phyloP scores from a whole-genome alignment of 176 grass and related monocot species.

The Paspalum notatum region DNA sequence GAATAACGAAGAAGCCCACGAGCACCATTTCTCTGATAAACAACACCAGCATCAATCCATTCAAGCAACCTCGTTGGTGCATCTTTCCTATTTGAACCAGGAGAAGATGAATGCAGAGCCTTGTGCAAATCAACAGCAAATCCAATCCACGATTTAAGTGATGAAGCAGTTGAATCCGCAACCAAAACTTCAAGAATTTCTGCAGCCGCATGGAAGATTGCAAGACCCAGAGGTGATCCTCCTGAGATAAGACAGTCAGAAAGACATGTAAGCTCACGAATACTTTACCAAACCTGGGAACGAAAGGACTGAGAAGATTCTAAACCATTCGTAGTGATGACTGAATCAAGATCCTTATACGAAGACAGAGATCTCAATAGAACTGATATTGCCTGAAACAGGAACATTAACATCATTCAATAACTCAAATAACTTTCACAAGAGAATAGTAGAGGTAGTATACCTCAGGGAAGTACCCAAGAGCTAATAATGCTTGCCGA shows the following conservation, averaged over 20 bases:
- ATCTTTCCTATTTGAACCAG: conserved; percentile 94
- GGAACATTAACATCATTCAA: conserved; percentile 33
- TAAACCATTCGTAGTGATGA: conserved; percentile 65
- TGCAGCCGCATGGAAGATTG: conserved; percentile 89
- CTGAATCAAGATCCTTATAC: conserved; percentile 78
- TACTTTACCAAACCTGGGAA: conserved; percentile 26
- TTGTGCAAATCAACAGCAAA: conserved; percentile 91
- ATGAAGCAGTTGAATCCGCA: conserved; percentile 84
- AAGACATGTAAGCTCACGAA: conserved; percentile 19
- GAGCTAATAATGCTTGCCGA: conserved; percentile 85
- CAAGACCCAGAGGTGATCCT: conserved; percentile 78
- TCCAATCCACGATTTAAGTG: conserved; percentile 87
- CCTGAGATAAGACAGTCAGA: conserved; percentile 50
- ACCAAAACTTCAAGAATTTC: conserved; percentile 99
- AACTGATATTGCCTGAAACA: conserved; percentile 79
- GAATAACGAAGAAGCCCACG: conserved; percentile 86
- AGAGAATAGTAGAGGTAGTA: conserved; percentile 33
- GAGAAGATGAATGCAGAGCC: conserved; percentile 90
- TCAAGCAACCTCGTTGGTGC: conserved; percentile 89
- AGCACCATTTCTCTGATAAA: conserved; percentile 94
- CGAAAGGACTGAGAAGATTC: conserved; percentile 30
- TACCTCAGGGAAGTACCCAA: conserved; percentile 89
- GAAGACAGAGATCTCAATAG: conserved; percentile 77
- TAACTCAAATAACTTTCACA: conserved; percentile 30
- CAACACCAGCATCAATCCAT: conserved; percentile 98